Base-by-base conservation (phyloP, 192 early-diverging fungal species). In the Linderina pennispora region DNA sequence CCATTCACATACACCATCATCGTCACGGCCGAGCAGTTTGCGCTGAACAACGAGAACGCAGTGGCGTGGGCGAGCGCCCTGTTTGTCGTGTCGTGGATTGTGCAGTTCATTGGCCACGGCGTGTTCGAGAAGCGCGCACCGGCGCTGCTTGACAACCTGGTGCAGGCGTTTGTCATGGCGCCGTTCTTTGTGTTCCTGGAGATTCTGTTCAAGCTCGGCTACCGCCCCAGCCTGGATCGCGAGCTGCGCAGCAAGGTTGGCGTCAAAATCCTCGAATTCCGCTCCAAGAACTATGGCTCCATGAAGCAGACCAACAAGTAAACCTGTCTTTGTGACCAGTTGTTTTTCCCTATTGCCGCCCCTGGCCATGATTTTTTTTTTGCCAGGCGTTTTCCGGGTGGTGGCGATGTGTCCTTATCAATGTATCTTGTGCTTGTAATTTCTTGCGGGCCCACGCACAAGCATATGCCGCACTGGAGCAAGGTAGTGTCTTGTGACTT, bases 161-260 rank as follows among this genome's bases (percentile, higher is more conserved):
- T 85, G 3, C 91, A 95, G 80, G 92, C 94, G 2, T 35, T 94
- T 20, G 85, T 95, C 31, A 87, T 93, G 49, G 94, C 94, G 1
- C 92, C 91, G 21, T 91, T 92, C 61, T 98, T 98, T 75, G 90
- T 96, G 5, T 92, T 87, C 49, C 74, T 88, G 23, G 91, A 98
- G 65, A 40, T 80, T 8, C 62, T 98, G 36, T 95, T 98, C 58
- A 60, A 53, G 47, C 31, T 87, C 4, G 90, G 94, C 21, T 91
- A 89, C 69, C 84, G 87, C 33, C 84, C 88, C 14, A 49, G 64
- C 3, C 61, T 93, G 20, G 66, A 80, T 43, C 55, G 77, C 46
- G 74, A 82, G 35, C 56, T 94, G 20, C 69, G 81, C 32, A 60
- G 19, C 42, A 59, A 74, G 38, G 51, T 73, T 14, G 69, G 62